Evolutionary conservation across 306 rosid genomes (phyloP), one percentile per base, ranked within the genome.

Genomic region (Luffa aegyptiaca): DNA sequence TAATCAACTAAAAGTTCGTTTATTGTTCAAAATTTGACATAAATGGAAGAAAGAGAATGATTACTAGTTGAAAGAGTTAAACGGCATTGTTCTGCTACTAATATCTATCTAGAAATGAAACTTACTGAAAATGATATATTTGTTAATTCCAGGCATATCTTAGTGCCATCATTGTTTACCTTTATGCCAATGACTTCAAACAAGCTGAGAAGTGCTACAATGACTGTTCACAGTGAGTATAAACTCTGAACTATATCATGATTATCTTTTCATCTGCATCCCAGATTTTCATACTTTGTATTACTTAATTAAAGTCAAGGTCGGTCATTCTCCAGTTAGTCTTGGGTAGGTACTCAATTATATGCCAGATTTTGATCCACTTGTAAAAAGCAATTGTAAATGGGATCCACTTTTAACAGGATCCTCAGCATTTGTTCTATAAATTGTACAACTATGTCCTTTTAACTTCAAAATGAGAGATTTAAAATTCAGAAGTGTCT

Each of bases 201-300:
- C 93, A 95, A 90, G 99, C 99, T 61, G 96, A 95, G 86, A 85
- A 93, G 88, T 93, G 97, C 89, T 95, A 88, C 84, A 91, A 93
- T 79, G 99, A 95, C 88, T 93, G 97, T 65, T 88, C 87, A 64
- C 97, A 93, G 99, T 93, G 86, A 88, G 98, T 88, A 81, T 12
- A 77, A 63, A 46, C 73, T 69, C 78, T 81, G 62, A 17, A 74
- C 44, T 62, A 46, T 62, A 18, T 74, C 6, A 14, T 48, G 48
- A 80, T n/a, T 36, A 10, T 44, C 48, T 66, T 9, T 62, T 71
- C 78, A 49, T 73, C 61, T 49, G 78, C 61, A 31, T 73, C 45
- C 21, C 5, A 39, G 46, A 31, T 36, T 51, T 31, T 51, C 31
- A 14, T 73, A 17, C 46, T 48, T 70, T 2, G 3, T 44, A 70